Evolutionary conservation across 139 green algal species (phyloP).

Genomic region (Eudorina sp.): DNA sequence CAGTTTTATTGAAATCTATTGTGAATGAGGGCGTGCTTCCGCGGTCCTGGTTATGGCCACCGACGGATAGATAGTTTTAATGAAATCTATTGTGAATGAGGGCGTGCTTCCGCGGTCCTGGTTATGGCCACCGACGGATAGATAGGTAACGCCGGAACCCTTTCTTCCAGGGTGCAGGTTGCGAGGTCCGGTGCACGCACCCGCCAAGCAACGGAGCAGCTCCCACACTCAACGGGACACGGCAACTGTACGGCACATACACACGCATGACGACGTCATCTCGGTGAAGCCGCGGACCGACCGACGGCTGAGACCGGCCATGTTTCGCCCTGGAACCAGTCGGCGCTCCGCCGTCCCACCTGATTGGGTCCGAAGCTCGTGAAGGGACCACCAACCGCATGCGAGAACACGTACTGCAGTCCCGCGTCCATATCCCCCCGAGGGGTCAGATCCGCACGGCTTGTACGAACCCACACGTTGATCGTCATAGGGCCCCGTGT

Average conservation of each 20-base stretch:
- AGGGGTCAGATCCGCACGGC: neutral
- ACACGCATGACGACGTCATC: no score
- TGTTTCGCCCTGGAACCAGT: no score
- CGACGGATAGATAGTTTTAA: neutral
- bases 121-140: neutral
- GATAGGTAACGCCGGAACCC: no score
- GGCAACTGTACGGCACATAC: neutral
- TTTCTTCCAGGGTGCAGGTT: no score
- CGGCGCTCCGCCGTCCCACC: no score
- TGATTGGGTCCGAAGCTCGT: conserved; percentile 41
- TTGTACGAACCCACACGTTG: conserved; percentile 37
- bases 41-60: neutral
- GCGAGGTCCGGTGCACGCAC: no score
- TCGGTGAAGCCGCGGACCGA: no score
- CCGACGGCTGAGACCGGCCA: no score
- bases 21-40: no score
- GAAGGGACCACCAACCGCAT: neutral
- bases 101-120: neutral
- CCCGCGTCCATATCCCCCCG: neutral
- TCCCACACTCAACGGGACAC: neutral
- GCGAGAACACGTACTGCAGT: conserved; percentile 41
- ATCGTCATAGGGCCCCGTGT: neutral
- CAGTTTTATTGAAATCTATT: no score
- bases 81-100: no score
- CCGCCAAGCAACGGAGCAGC: no score